Conservation (phyloP, 23 red algal genomes). For the Chondrus crispus region DNA sequence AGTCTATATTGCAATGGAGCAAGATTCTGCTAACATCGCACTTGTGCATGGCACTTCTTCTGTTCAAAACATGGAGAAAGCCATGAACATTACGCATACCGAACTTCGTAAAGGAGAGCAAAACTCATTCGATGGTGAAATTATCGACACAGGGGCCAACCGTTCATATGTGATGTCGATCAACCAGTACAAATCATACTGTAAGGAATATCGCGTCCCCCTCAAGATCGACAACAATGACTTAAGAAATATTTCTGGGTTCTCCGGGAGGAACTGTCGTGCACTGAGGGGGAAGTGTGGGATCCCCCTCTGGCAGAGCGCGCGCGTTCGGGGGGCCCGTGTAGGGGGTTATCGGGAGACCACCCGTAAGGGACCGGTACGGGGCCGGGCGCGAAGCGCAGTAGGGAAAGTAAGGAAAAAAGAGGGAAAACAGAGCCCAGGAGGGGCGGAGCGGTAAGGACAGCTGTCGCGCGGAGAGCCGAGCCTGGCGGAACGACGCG, state of each 20-base stretch:
- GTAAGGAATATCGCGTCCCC: background rate
- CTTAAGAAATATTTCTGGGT: background rate
- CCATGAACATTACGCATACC: background rate
- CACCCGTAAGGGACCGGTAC: too few species aligned
- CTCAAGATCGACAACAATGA: background rate
- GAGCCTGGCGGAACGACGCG: too few species aligned
- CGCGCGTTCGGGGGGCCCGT: too few species aligned
- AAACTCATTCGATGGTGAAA: background rate
- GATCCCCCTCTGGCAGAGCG: too few species aligned
- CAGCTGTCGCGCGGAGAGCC: too few species aligned
- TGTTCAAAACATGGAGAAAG: background rate
- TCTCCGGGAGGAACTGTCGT: constrained; percentile 30
- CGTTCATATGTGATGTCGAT: background rate
- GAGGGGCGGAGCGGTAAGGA: too few species aligned
- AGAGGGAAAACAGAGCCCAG: too few species aligned
- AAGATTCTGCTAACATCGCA: too few species aligned
- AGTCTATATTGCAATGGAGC: background rate
- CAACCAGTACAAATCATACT: background rate
- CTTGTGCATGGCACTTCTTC: background rate
- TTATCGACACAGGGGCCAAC: background rate
- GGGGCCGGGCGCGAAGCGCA: too few species aligned
- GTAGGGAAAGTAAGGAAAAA: too few species aligned
- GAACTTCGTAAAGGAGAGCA: background rate
- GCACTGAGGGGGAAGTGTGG: too few species aligned
- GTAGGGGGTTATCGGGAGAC: too few species aligned